Conservation (phyloP, 1,139 yeast species). For the Kurtzmaniella natalensis region DNA sequence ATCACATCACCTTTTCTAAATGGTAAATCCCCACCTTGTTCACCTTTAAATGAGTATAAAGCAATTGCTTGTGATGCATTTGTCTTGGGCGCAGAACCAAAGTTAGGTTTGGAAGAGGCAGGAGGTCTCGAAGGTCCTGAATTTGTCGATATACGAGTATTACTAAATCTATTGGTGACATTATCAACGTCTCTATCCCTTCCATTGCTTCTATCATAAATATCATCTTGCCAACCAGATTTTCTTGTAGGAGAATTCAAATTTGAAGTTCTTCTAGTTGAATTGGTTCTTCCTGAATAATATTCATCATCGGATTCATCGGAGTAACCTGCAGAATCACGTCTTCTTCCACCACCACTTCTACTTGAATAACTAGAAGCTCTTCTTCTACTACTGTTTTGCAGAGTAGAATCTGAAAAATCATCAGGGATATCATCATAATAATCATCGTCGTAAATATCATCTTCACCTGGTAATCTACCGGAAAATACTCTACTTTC, state of each 20-base stretch:
- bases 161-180: conserved; percentile 28
- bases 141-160: conserved; percentile 23
- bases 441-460: conserved; percentile 57
- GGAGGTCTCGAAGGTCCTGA: conserved; percentile 34
- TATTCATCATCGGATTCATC: conserved; percentile 32
- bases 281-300: conserved; percentile 12
- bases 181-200: conserved; percentile 36
- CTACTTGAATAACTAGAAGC: conserved; percentile 20
- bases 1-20: conserved; percentile 96
- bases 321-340: conserved; percentile 37
- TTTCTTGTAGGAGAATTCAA: conserved; percentile 14
- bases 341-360: conserved; percentile 25
- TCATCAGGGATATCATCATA: conserved; percentile 72
- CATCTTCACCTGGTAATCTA: conserved; percentile 44
- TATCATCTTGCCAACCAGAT: conserved; percentile 80
- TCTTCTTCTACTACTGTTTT: conserved; percentile 29
- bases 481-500: conserved; percentile 81
- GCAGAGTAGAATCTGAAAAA: conserved; percentile 46
- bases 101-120: conserved; percentile 49
- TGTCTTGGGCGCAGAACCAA: conserved; percentile 38
- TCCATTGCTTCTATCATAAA: conserved; percentile 55
- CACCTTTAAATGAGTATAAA: conserved; percentile 81
- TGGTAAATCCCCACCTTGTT: conserved; percentile 84
- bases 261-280: conserved; percentile 15
- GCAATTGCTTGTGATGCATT: conserved; percentile 82